Evolutionary conservation across 805 yeast species (phyloP).

Genomic region (Pichia californica): DNA sequence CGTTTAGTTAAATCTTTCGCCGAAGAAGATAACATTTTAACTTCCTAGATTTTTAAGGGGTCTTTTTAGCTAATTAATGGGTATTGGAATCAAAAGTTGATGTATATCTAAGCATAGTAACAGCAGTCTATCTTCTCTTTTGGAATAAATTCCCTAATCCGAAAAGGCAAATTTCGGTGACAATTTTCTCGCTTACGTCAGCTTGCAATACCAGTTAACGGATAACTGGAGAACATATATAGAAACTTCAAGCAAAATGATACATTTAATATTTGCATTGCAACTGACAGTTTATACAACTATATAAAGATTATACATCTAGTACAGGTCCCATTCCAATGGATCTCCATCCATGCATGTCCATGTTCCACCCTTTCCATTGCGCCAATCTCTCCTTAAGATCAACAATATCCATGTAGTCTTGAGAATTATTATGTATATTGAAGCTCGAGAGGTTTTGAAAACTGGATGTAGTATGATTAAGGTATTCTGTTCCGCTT

Average conservation of each 20-base stretch:
- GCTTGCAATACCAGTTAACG: too few species aligned
- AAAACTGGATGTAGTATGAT: constrained; percentile 18
- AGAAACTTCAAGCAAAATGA: too few species aligned
- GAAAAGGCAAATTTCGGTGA: too few species aligned
- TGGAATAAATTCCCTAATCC: too few species aligned
- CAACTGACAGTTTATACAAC: neutral
- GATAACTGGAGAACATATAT: too few species aligned
- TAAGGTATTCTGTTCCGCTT: constrained; percentile 15
- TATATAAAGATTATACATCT: constrained; percentile 23
- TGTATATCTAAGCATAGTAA: too few species aligned
- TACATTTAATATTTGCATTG: too few species aligned
- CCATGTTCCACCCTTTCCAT: constrained; percentile 84
- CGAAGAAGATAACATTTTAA: neutral
- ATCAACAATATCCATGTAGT: constrained; percentile 45
- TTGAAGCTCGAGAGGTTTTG: constrained; percentile 20
- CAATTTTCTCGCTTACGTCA: too few species aligned
- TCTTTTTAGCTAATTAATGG: too few species aligned
- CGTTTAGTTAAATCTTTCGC: neutral
- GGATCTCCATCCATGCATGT: constrained; percentile 78
- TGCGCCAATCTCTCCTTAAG: constrained; percentile 52
- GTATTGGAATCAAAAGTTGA: too few species aligned
- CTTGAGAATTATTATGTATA: constrained; percentile 19
- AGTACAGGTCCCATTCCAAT: constrained; percentile 59
- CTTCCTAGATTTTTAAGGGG: too few species aligned
- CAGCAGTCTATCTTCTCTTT: too few species aligned